Evolutionary conservation across 176 grass and related monocot genomes (phyloP), one percentile per base, ranked within the genome.

Genomic region (Carex parvula): DNA sequence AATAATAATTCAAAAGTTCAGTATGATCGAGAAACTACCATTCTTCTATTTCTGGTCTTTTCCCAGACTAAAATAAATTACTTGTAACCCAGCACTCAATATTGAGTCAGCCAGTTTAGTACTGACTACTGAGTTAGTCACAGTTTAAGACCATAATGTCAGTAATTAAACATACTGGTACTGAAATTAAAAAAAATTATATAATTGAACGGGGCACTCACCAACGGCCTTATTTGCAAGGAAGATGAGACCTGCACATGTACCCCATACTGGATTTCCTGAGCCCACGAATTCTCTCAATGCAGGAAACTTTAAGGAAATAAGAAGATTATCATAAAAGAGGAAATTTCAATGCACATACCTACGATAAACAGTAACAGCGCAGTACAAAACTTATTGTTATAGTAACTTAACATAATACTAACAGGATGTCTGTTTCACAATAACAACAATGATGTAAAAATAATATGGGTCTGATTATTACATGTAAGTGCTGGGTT

Each of bases 181-280:
- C 12, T 33, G 14, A 9, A 15, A 57, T 24, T 6, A 1, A 64
- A 29, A 64, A 29, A 24, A 69, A 56, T 48, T 55, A 1, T 56
- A 59, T 18, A 75, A 81, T 20, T 56, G 13, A 32, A 57, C 57
- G 52, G 22, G 55, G 20, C 11, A 92, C 87, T 84, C 74, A 98
- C 96, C 96, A 71, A 88, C 82, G 86, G 93, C 96, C 79, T 93
- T 94, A 82, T 99, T 79, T 87, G 96, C 96, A 62, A 99, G 88
- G 83, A 99, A 99, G 64, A 99, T 99, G 50, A 99, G 93, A 37
- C 96, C 93, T 39, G 96, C 93, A 89, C 96, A 99, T 63, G 96
- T 99, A 84, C 96, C 96, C 96, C 96, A 99, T 18, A 99, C 96
- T n/a, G 93, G 96, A 41, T 94, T 99, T 82, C 96, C 93, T 66